A percentile compares a stretch with the other conserved stretches of the same genome.
phyloP scores from a whole-genome alignment of 345 rosid genomes.

The Populus ilicifolia region DNA sequence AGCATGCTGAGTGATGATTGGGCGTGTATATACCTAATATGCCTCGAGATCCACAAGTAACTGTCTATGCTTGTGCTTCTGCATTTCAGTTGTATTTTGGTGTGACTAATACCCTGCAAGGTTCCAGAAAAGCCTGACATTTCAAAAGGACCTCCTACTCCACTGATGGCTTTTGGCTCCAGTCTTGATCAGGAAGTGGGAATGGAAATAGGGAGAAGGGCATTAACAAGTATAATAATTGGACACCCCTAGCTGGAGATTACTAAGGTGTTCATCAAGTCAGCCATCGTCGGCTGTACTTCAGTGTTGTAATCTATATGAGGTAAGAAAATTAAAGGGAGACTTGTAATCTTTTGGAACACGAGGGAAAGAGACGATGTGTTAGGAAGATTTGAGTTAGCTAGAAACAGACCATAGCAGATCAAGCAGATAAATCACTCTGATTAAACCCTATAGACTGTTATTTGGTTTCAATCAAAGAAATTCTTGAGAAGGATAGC shows the following conservation, averaged over 20 bases:
- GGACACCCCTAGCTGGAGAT: not conserved
- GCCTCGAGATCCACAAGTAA: conserved; percentile 18
- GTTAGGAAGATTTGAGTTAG: not conserved
- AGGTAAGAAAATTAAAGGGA: not conserved
- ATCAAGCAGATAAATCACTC: not conserved
- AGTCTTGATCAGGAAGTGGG: conserved; percentile 5
- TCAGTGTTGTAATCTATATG: not conserved
- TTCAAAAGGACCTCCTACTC: conserved; percentile 9
- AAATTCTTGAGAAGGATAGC: not conserved
- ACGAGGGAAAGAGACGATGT: not conserved
- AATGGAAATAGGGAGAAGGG: conserved; percentile 3
- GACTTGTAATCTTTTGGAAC: not conserved
- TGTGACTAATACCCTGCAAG: conserved; percentile 11
- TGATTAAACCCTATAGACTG: not conserved
- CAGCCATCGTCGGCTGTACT: not conserved
- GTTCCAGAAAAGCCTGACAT: conserved; percentile 10
- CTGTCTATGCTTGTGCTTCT: conserved; percentile 3
- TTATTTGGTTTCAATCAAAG: not conserved
- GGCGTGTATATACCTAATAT: conserved; percentile 30
- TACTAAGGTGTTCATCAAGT: not conserved
- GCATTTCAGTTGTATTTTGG: conserved; percentile 21
- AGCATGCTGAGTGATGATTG: conserved; percentile 11
- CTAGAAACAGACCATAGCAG: not conserved
- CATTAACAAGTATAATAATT: not conserved
- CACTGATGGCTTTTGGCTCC: conserved; percentile 13